Evolutionary conservation across 345 rosid species (phyloP).

Genomic region (Zanthoxylum bungeanum): DNA sequence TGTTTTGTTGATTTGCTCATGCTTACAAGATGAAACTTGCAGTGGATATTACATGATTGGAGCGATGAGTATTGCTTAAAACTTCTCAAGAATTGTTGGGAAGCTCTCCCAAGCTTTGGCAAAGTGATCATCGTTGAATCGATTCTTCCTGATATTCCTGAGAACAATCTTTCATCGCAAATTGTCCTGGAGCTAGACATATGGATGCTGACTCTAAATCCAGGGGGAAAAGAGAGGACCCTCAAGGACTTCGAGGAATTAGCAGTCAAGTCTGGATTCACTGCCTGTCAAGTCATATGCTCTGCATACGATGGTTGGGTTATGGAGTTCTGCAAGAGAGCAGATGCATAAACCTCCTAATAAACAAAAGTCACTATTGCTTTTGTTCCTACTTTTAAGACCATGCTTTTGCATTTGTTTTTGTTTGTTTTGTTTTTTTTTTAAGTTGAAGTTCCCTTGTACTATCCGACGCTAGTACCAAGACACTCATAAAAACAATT

Average conservation of each 20-base stretch:
- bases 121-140: conserved; percentile 40
- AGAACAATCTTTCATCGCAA: conserved; percentile 26
- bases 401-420: too few relatives aligned
- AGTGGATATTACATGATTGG: conserved; percentile 47
- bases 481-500: too few relatives aligned
- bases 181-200: conserved; percentile 37
- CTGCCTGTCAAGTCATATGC: conserved; percentile 23
- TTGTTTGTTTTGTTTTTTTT: too few relatives aligned
- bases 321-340: background rate
- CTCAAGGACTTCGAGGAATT: conserved; percentile 46
- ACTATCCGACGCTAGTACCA: too few relatives aligned
- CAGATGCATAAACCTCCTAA: too few relatives aligned
- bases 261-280: conserved; percentile 36
- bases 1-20: too few relatives aligned
- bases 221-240: conserved; percentile 40
- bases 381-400: too few relatives aligned
- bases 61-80: conserved; percentile 39
- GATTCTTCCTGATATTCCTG: conserved; percentile 29
- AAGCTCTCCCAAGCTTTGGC: too few relatives aligned
- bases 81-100: too few relatives aligned
- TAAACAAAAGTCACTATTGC: too few relatives aligned
- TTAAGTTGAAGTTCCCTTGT: too few relatives aligned
- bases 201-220: conserved; percentile 36
- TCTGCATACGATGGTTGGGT: conserved; percentile 5
- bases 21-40: too few relatives aligned